Base-by-base conservation (phyloP, 2,329 filamentous ascomycete genomes). In the Cordyceps farinosa region DNA sequence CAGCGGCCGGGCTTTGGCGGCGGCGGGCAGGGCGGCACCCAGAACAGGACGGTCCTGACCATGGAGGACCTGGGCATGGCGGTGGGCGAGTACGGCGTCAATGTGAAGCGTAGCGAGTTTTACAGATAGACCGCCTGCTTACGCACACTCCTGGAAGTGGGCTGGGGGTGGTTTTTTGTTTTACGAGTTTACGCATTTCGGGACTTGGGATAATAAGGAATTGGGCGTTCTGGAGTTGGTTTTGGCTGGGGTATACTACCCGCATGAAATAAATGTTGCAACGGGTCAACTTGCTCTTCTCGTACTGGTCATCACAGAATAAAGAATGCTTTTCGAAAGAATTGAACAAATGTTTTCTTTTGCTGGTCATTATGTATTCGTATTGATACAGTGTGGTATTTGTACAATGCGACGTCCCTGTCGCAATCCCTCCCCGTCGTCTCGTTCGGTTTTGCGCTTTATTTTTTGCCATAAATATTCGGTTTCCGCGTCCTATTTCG, bases 51-150 rank as follows among this genome's bases (percentile, higher is more conserved):
- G 22, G 94, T 99, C 62, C 82, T 99, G 66, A 98, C 95, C 1
- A 98, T 99, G 95, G 95, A 99, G 78, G 95, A 99, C 75, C 77
- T 99, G 70, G 95, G 95, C 17, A 98, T 98, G 92, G 95, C 95
- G 1, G 94, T 98, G 36, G 91, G 91, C 38, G 95, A 99, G 81
- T 99, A 98, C 74, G 95, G 95, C 1, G 92, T 99, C 59, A 99
- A 97, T 74, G 90, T 98, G 60, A 98, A 97, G 86, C 85, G 95
- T 67, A 93, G 94, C 72, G 95, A 99, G 79, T 99, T 98, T 74
- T 99, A 99, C 76, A 85, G 93, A 70, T 97, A 69, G 71, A 27
- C 13, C 22, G 22, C 50, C 22, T 22, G 22, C 22, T 1, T 1
- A 22, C 22, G 22, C 22, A 22, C 22, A 22, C 22, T 22, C 22